Conservation (phyloP, 2,329 filamentous ascomycete genomes). For the Neonectria magnoliae region DNA sequence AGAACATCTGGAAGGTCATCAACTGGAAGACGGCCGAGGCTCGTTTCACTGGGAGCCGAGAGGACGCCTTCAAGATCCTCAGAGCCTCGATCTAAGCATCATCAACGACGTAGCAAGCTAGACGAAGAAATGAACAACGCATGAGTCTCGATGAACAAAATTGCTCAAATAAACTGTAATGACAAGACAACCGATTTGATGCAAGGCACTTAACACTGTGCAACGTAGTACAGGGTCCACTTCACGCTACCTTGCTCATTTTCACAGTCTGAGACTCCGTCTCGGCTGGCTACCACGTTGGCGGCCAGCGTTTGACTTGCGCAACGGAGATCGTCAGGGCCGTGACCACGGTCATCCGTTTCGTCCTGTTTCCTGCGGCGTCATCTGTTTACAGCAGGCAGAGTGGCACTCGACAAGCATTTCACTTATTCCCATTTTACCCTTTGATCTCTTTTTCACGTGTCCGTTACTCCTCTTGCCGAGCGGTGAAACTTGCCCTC, state of each 20-base stretch:
- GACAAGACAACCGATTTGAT: background rate
- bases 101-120: background rate
- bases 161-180: background rate
- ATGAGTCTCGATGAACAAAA: background rate
- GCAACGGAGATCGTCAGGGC: conserved; percentile 25
- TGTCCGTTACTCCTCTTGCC: background rate
- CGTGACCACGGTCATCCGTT: background rate
- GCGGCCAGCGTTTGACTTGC: conserved; percentile 24
- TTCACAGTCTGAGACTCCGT: conserved; percentile 9
- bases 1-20: conserved; percentile 81
- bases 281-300: conserved; percentile 35
- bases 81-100: conserved; percentile 51
- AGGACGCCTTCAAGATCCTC: conserved; percentile 58
- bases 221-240: background rate
- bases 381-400: background rate
- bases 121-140: conserved; percentile 3
- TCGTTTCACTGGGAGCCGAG: conserved; percentile 63
- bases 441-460: background rate
- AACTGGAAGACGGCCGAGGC: conserved; percentile 79
- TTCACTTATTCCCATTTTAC: background rate
- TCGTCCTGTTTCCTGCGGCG: background rate
- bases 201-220: background rate
- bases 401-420: background rate
- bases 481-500: conserved; percentile 8
- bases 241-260: background rate